phyloP scores from a whole-genome alignment of 176 grass and related monocot genomes.

The Aegilops speltoides region DNA sequence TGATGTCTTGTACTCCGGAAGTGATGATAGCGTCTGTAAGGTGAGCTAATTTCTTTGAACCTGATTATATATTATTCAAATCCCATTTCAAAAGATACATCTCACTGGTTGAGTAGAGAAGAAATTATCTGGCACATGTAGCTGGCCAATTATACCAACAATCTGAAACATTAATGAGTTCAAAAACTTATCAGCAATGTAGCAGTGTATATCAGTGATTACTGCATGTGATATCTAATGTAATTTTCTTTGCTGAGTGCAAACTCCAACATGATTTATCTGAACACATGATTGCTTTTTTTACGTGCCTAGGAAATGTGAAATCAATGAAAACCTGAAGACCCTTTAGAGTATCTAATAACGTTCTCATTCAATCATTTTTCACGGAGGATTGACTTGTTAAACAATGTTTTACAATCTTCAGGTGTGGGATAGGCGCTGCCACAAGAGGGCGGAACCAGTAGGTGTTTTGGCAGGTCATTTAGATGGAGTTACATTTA shows the following conservation, averaged over 20 bases:
- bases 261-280: neutral
- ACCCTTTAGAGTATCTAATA: neutral
- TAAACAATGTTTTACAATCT: conserved; percentile 12
- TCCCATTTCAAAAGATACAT: neutral
- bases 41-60: conserved; percentile 30
- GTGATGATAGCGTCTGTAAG: conserved; percentile 91
- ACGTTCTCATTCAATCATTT: neutral
- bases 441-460: conserved; percentile 52
- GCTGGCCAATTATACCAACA: neutral
- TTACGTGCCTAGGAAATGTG: neutral
- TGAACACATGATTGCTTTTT: neutral
- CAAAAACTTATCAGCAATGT: neutral
- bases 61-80: neutral
- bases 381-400: neutral
- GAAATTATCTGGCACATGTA: neutral
- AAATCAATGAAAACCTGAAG: neutral
- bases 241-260: neutral
- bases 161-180: neutral
- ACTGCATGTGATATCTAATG: neutral
- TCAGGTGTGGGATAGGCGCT: conserved; percentile 94
- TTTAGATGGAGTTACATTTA: conserved; percentile 89
- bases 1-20: conserved; percentile 85
- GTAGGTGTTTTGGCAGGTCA: conserved; percentile 80
- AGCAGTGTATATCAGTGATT: neutral
- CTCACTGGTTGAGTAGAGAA: conserved; percentile 8